Evolutionary conservation across 495 filamentous ascomycete genomes (phyloP), one percentile per base, ranked within the genome.

Genomic region (Penicillium silybi): DNA sequence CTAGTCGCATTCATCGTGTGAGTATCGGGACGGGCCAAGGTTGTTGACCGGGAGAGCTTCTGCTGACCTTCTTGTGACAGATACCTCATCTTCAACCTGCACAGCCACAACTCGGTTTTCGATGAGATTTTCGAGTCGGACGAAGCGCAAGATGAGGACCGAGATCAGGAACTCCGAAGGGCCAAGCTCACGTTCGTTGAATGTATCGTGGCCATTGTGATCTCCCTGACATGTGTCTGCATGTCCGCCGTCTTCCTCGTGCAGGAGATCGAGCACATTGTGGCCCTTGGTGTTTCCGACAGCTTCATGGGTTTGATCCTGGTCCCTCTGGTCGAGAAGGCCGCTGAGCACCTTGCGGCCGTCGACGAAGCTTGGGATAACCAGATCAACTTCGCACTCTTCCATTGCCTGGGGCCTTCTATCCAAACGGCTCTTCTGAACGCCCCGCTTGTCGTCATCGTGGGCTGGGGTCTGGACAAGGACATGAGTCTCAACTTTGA

Each of bases 381-480:
- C 39, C 73, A 77, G 55, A 77, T 75, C 52, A 96, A 96, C 73
- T 93, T 95, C 66, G 92, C 92, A 0, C 80, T 97, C 7, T 85
- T 88, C 41, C 90, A 96, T 69, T 87, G 93, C 46, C 83, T 97
- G 37, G 91, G 89, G 16, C 84, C 89, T 11, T 89, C 87, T 4
- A 86, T 96, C 42, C 92, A 96, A 64, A 97, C 92, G 0, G 90
- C 91, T 10, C 78, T 96, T 34, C 78, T 97, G 58, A 96, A 96
- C 61, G 87, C 86, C 0, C 90, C 92, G 8, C 77, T 96, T 8
- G 85, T 89, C 19, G 81, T 96, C 35, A 75, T 96, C 27, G 85
- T 93, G 26, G 89, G 87, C 35, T 97, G 92, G 92, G 84, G 87
- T n/a, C 65, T 88, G 1, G 67, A 58, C 25, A 82, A 81, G 53